Evolutionary conservation across 1,284 basidiomycete genomes (phyloP).

Genomic region (Leccinum idahoense): DNA sequence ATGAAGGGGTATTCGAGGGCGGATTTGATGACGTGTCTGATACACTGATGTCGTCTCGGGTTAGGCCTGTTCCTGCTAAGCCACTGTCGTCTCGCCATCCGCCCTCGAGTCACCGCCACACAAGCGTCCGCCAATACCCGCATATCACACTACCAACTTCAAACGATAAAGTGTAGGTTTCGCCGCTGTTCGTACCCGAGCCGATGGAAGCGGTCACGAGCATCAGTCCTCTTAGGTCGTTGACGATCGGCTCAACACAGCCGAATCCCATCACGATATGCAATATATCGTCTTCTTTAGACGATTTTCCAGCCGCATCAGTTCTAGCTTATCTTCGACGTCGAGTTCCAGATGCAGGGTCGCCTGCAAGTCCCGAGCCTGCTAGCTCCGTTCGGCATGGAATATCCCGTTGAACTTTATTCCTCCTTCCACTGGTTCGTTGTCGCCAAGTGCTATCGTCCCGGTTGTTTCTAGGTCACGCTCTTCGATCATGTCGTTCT

Average conservation of each 20-base stretch:
- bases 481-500: constrained; percentile 8
- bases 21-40: constrained; percentile 41
- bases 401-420: constrained; percentile 19
- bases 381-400: constrained; percentile 24
- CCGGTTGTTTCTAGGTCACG: constrained; percentile 4
- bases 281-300: constrained; percentile 21
- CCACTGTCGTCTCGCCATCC: constrained; percentile 6
- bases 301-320: constrained; percentile 28
- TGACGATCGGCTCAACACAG: constrained; percentile 5
- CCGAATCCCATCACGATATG: not conserved
- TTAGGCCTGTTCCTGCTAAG: constrained; percentile 6
- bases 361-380: constrained; percentile 10
- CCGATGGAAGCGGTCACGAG: constrained; percentile 38
- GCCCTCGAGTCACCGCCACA: constrained; percentile 1
- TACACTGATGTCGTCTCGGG: constrained; percentile 4
- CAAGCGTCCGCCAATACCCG: constrained; percentile 15
- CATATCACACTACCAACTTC: constrained; percentile 29
- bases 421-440: constrained; percentile 11
- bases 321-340: constrained; percentile 27
- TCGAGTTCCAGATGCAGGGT: constrained; percentile 12
- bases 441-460: constrained; percentile 12
- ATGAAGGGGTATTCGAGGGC: constrained; percentile 54
- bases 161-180: constrained; percentile 39
- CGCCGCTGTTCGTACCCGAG: constrained; percentile 32
- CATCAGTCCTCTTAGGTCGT: constrained; percentile 21